Conservation (phyloP, 805 yeast genomes). For the Monosporozyma unispora region DNA sequence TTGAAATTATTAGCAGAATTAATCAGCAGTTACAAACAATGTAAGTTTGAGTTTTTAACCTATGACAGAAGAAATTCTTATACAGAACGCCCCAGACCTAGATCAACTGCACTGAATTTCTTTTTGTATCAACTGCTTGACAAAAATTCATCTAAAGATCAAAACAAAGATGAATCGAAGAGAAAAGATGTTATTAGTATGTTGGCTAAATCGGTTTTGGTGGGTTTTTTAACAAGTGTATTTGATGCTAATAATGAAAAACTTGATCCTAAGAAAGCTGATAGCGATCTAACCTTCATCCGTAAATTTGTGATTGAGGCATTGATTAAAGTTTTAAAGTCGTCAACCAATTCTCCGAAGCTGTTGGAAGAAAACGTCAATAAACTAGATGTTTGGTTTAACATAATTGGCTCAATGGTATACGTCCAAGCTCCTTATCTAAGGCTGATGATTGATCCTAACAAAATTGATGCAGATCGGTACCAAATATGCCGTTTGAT, state of each 20-base stretch:
- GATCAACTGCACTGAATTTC: conserved; percentile 69
- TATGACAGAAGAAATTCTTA: conserved; percentile 50
- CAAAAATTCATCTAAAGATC: conserved; percentile 34
- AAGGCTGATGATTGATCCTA: conserved; percentile 38
- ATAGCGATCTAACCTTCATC: conserved; percentile 62
- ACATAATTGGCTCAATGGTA: conserved; percentile 22
- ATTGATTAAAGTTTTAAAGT: conserved; percentile 52
- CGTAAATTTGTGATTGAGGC: conserved; percentile 68
- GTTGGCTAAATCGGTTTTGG: conserved; percentile 51
- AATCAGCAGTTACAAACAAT: conserved; percentile 66
- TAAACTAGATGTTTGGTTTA: conserved; percentile 27
- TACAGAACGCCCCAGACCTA: conserved; percentile 47
- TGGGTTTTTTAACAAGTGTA: conserved; percentile 53
- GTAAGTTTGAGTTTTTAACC: conserved; percentile 74
- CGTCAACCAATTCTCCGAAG: conserved; percentile 30
- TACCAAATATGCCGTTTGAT: conserved; percentile 56
- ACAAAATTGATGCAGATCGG: conserved; percentile 48
- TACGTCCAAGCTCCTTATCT: conserved; percentile 26
- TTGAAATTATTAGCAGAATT: conserved; percentile 62
- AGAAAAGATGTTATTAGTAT: conserved; percentile 52
- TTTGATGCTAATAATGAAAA: conserved; percentile 35
- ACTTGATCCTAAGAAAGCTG: conserved; percentile 43
- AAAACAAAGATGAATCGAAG: conserved; percentile 30
- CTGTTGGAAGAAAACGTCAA: conserved; percentile 19
- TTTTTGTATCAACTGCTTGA: conserved; percentile 67